phyloP scores from a whole-genome alignment of 2,329 filamentous ascomycete species.

The Huntiella abstrusa region DNA sequence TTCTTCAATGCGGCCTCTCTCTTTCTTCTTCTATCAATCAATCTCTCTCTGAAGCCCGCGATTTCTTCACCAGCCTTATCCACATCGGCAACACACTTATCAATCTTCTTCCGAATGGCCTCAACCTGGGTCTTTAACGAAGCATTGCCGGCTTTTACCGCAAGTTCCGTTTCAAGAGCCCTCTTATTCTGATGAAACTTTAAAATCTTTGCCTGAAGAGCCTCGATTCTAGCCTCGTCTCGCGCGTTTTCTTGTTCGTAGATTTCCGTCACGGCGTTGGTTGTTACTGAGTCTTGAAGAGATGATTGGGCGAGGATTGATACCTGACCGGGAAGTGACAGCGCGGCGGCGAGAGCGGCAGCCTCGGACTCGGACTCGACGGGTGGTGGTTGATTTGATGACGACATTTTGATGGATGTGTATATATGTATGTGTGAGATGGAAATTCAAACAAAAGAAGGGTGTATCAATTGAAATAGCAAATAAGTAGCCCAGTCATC shows the following conservation, averaged over 20 bases:
- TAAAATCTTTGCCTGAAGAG: conserved; percentile 35
- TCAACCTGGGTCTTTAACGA: conserved; percentile 22
- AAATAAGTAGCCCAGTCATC: no score
- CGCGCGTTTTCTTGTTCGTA: conserved; percentile 44
- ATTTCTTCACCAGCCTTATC: conserved; percentile 52
- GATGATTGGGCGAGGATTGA: conserved; percentile 68
- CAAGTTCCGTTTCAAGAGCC: conserved; percentile 23
- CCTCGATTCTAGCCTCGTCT: conserved; percentile 43
- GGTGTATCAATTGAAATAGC: no score
- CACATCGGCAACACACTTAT: conserved; percentile 47
- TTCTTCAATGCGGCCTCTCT: conserved; percentile 31
- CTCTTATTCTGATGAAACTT: conserved; percentile 41
- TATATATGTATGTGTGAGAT: no score
- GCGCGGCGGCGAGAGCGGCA: conserved; percentile 16
- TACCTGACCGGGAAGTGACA: conserved; percentile 18
- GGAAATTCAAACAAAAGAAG: no score
- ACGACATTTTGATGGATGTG: no score
- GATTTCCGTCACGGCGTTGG: conserved; percentile 39
- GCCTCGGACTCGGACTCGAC: not conserved
- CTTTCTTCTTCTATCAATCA: conserved; percentile 40
- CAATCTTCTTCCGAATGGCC: conserved; percentile 33
- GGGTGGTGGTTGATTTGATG: no score
- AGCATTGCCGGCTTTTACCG: conserved; percentile 20
- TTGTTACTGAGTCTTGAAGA: conserved; percentile 66
- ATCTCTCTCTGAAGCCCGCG: conserved; percentile 60